These are phyloP conservation scores for Lecanicillium sp. DNA, from an alignment of 2,329 filamentous ascomycete species.

Conservation along the genomic window DNA sequence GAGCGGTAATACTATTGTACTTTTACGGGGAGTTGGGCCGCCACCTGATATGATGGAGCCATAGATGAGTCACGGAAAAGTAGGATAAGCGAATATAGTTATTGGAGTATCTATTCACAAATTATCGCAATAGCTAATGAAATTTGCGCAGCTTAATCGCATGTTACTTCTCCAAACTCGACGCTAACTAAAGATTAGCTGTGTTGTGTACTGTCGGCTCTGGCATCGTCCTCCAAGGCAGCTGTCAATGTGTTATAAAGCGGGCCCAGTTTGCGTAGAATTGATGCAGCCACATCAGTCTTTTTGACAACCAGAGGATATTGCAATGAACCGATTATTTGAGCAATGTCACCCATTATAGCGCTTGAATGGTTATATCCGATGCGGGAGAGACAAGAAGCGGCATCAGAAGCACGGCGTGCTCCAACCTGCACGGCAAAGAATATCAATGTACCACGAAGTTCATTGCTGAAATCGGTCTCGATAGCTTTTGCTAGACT, in stretches of 20 bases:
- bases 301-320: slow-evolving; percentile 10
- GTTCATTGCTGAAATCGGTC: background rate
- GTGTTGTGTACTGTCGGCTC: too few species aligned
- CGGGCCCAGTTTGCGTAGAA: slow-evolving; percentile 9
- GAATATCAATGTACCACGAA: slow-evolving; percentile 7
- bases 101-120: too few species aligned
- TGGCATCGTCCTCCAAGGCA: slow-evolving; percentile 4
- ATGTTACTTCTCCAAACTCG: too few species aligned
- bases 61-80: slow-evolving; percentile 13
- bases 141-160: too few species aligned
- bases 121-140: too few species aligned
- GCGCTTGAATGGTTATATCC: slow-evolving; percentile 6
- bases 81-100: too few species aligned
- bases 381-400: slow-evolving; percentile 10
- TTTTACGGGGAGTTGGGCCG: slow-evolving; percentile 79
- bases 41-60: slow-evolving; percentile 62
- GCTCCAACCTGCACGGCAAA: slow-evolving; percentile 12
- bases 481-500: slow-evolving; percentile 9
- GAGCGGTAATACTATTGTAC: slow-evolving; percentile 82
- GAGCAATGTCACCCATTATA: slow-evolving; percentile 9
- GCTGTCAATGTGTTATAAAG: slow-evolving; percentile 10
- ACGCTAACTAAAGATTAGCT: too few species aligned
- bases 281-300: slow-evolving; percentile 1
- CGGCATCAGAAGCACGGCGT: slow-evolving; percentile 11
- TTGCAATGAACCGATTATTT: slow-evolving; percentile 11